phyloP scores from a whole-genome alignment of 495 filamentous ascomycete genomes.

The Penicillium goetzii region DNA sequence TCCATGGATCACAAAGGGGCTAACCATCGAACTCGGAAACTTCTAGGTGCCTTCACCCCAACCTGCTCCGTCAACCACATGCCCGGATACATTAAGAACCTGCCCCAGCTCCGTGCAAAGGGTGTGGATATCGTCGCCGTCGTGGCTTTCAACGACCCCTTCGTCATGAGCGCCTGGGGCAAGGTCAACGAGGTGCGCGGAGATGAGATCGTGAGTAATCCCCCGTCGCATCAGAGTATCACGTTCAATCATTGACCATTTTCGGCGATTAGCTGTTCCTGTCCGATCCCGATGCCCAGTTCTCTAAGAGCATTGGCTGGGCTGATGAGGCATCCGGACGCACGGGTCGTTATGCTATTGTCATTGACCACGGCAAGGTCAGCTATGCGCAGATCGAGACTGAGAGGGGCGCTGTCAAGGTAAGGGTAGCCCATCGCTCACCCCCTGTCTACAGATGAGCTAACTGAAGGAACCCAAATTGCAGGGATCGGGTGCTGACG shows the following conservation, averaged over 20 bases:
- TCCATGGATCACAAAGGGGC: background rate
- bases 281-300: slow-evolving; percentile 72
- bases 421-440: slow-evolving; percentile 6
- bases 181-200: slow-evolving; percentile 86
- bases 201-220: slow-evolving; percentile 65
- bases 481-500: slow-evolving; percentile 73
- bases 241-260: slow-evolving; percentile 27
- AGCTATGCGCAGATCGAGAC: slow-evolving; percentile 82
- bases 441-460: background rate
- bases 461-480: slow-evolving; percentile 9
- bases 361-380: slow-evolving; percentile 88
- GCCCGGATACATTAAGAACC: slow-evolving; percentile 78
- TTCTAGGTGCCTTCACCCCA: slow-evolving; percentile 84
- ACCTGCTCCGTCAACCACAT: slow-evolving; percentile 86
- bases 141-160: slow-evolving; percentile 85
- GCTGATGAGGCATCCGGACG: slow-evolving; percentile 61
- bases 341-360: slow-evolving; percentile 81
- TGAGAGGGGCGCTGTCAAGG: slow-evolving; percentile 58
- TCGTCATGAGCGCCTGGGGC: slow-evolving; percentile 92
- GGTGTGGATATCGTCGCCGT: slow-evolving; percentile 84
- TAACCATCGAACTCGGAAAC: background rate
- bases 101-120: slow-evolving; percentile 72
- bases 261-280: slow-evolving; percentile 66
- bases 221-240: background rate
- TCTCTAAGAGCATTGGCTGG: slow-evolving; percentile 83